These are phyloP conservation scores for Rhodosporidiobolus odoratus DNA, from an alignment of 768 basidiomycete species.

Conservation along the genomic window DNA sequence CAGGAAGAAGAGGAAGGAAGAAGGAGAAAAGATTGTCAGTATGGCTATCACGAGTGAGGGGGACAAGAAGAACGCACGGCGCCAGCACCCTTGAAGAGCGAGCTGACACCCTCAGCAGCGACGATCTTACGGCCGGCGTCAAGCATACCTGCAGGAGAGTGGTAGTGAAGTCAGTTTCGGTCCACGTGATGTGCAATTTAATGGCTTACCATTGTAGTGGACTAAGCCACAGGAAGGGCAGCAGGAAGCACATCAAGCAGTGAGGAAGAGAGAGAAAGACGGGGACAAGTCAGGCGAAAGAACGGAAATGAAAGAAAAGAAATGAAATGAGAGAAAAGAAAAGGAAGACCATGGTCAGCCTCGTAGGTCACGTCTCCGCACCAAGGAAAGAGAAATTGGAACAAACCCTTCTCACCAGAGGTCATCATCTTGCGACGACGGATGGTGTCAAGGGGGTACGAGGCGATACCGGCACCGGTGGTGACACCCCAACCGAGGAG, in stretches of 20 bases:
- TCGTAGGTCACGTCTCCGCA: background rate
- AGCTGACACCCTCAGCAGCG: constrained; percentile 89
- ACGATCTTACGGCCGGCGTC: constrained; percentile 92
- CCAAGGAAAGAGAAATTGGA: background rate
- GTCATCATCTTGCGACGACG: constrained; percentile 90
- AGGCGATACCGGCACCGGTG: constrained; percentile 98
- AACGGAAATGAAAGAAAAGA: background rate
- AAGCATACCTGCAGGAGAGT: constrained; percentile 81
- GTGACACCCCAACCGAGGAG: constrained; percentile 65
- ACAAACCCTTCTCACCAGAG: constrained; percentile 2
- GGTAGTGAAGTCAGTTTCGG: too few relatives aligned
- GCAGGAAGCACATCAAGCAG: too few relatives aligned
- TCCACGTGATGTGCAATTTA: too few relatives aligned
- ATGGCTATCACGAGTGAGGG: too few relatives aligned
- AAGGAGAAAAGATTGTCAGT: background rate
- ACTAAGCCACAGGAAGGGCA: background rate
- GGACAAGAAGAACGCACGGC: background rate
- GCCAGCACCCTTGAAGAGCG: constrained; percentile 76
- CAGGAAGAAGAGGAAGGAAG: background rate
- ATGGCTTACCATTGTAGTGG: constrained; percentile 3
- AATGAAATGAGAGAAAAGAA: too few relatives aligned
- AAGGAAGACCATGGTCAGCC: too few relatives aligned
- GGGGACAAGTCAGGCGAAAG: background rate
- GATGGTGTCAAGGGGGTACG: constrained; percentile 55
- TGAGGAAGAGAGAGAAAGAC: background rate